Evolutionary conservation across 768 basidiomycete genomes (phyloP), one percentile per base, ranked within the genome.

Genomic region (Agrocybe chaxingu): DNA sequence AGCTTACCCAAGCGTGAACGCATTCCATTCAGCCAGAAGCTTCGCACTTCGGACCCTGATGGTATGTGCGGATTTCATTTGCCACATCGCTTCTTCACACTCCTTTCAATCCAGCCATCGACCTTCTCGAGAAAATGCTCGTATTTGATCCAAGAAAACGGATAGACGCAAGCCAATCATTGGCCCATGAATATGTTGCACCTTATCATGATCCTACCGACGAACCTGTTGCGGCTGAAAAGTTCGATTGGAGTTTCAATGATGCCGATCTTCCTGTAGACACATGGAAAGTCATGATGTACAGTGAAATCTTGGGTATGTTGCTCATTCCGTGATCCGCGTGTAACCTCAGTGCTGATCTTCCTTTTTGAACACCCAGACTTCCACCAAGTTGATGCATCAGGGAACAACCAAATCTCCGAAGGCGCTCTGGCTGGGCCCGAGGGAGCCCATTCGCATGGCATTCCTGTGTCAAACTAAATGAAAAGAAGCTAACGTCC

Each of bases 241-340:
- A 89, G 63, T 99, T 99, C 62, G 97, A 99, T 70, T 99, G 97
- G 97, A 90, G 87, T 62, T 99, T 99, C 82, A 99, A 99, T 69
- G 97, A 99, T 57, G 97, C 97, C 13, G 97, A 99, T 67, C 77
- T 99, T 40, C 97, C 97, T 0, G 90, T 98, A 8, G 97, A 99
- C 62, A 96, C 92, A 1, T 99, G 97, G 97, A 98, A 98, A 72
- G 96, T 97, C 64, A 99, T 99, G 97, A 99, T 99, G 96, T 98
- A 98, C 76, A 89, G 87, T 61, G 96, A 99, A 71, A 98, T 98
- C 56, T 76, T 98, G 9, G 93, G 94, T 93, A 62, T 55, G 86
- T 50, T 18, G 7, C 9, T 9, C n/a, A 34, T n/a, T 54, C 7
- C 29, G 31, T 36, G 9, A 29, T 8, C 24, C 29, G 7, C 8